These are phyloP conservation scores for Syzygium aqueum DNA, from an alignment of 345 rosid species.

Conservation along the genomic window DNA sequence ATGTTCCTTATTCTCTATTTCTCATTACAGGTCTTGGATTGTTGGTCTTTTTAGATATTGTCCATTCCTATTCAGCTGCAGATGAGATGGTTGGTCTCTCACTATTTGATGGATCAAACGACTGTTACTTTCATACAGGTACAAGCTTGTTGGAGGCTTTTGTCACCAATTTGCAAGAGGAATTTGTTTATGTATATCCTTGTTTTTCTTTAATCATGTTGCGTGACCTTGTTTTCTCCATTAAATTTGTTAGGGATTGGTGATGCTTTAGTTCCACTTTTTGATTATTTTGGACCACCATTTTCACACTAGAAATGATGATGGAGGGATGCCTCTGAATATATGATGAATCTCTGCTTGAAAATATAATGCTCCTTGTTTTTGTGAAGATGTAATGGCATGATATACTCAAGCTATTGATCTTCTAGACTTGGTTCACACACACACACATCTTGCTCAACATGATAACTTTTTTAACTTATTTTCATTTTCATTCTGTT, in stretches of 20 bases:
- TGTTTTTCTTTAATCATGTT: not conserved
- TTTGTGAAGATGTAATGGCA: not conserved
- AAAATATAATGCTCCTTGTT: not conserved
- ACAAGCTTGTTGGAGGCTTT: slow-evolving; percentile 11
- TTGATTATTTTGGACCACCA: not conserved
- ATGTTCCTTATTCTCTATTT: not conserved
- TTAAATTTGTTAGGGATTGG: not conserved
- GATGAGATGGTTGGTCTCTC: slow-evolving; percentile 97
- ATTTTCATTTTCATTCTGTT: not conserved
- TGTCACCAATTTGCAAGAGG: not conserved
- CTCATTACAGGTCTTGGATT: slow-evolving; percentile 60
- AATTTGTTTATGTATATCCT: slow-evolving; percentile 31
- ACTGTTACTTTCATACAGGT: slow-evolving; percentile 94
- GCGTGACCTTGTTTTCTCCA: not conserved
- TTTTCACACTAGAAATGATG: not conserved
- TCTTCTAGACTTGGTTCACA: not conserved
- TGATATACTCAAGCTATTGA: not conserved
- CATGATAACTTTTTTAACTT: not conserved
- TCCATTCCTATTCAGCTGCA: slow-evolving; percentile 94
- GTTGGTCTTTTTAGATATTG: slow-evolving; percentile 80
- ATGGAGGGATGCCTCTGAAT: not conserved
- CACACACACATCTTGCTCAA: not conserved
- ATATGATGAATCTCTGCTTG: not conserved
- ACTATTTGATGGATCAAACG: slow-evolving; percentile 89
- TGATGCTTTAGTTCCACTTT: not conserved